phyloP scores from a whole-genome alignment of 2,329 filamentous ascomycete species.

The Neocucurbitaria cava region DNA sequence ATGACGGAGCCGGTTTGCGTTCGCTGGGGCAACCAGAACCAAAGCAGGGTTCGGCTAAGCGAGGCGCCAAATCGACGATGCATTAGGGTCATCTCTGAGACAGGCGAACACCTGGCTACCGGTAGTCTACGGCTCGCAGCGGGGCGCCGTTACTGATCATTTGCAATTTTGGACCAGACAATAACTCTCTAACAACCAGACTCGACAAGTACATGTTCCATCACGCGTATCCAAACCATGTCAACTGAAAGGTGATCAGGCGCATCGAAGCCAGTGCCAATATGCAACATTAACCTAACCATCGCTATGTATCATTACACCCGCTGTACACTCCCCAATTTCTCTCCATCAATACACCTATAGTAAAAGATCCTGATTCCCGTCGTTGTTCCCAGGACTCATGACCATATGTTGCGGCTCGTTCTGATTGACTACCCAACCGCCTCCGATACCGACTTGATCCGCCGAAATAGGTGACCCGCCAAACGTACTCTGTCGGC shows the following conservation, averaged over 20 bases:
- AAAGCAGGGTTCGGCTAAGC: constrained; percentile 18
- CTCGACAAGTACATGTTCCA: too few species aligned
- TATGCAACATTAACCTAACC: not conserved
- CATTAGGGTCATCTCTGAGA: constrained; percentile 9
- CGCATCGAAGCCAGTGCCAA: not conserved
- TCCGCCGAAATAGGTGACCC: constrained; percentile 42
- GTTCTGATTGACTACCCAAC: constrained; percentile 48
- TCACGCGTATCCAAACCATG: not conserved
- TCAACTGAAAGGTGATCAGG: not conserved
- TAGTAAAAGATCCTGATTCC: constrained; percentile 40
- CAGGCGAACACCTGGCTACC: not conserved
- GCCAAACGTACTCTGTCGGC: constrained; percentile 45
- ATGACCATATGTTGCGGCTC: constrained; percentile 40
- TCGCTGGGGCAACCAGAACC: constrained; percentile 12
- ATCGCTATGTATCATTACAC: not conserved
- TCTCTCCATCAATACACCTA: constrained; percentile 10
- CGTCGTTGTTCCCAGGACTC: constrained; percentile 36
- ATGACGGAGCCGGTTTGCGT: constrained; percentile 19
- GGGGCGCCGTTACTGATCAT: not conserved
- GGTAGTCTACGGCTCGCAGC: too few species aligned
- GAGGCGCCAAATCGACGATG: constrained; percentile 17
- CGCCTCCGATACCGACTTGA: constrained; percentile 34
- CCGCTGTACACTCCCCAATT: not conserved
- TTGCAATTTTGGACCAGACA: not conserved
- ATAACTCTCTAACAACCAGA: too few species aligned